A percentile compares a stretch with the other conserved stretches of the same genome.
phyloP scores from a whole-genome alignment of 2,329 filamentous ascomycete species.

The Colletotrichum sp. region DNA sequence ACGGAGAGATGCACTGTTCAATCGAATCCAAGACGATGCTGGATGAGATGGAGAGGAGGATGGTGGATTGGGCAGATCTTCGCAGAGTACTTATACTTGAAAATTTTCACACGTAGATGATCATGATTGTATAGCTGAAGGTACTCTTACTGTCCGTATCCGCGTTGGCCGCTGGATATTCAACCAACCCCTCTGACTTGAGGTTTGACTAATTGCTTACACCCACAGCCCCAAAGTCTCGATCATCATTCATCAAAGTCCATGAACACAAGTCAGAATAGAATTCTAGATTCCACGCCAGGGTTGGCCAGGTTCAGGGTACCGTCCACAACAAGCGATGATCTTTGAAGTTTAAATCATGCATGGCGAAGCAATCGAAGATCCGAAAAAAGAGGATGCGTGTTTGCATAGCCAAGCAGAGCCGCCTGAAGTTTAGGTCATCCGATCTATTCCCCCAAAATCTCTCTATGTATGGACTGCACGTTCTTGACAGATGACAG shows the following conservation, averaged over 20 bases:
- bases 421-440: not conserved
- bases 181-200: not conserved
- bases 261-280: not conserved
- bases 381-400: not conserved
- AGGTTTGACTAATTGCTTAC: not conserved
- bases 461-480: not conserved
- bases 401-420: not conserved
- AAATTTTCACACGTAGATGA: not conserved
- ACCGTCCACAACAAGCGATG: not conserved
- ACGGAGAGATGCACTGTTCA: not conserved
- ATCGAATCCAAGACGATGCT: not conserved
- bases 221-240: not conserved
- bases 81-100: not conserved
- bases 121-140: not conserved
- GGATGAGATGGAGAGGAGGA: not conserved
- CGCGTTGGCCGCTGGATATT: not conserved
- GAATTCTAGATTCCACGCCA: not conserved
- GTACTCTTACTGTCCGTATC: not conserved
- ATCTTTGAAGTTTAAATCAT: not conserved
- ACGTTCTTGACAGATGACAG: not conserved
- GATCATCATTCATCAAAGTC: not conserved
- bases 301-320: not conserved
- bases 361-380: not conserved
- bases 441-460: not conserved
- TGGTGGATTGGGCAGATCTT: not conserved